Base-by-base conservation (phyloP, 129 eudicot species). In the Heracleum sosnowskyi region DNA sequence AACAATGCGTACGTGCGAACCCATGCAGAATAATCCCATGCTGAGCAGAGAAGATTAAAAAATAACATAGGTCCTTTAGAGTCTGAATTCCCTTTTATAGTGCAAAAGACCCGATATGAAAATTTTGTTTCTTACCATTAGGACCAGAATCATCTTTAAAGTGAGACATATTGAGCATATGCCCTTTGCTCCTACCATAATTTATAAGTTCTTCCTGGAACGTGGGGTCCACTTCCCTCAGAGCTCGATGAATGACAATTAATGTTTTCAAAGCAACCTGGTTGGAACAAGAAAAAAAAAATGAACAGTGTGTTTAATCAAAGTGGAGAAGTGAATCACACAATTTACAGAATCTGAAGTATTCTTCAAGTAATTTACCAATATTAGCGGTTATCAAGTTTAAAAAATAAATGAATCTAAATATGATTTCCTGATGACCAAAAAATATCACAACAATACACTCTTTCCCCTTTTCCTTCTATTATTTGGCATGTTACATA, bases 1-100 rank as follows among this genome's bases (percentile, higher is more conserved):
- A 81, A 93, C 71, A 87, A 78, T 31, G 98, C 98, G 69, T 93
- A 93, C 29, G 87, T 76, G 77, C 96, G 96, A 69, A 93, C 92
- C 96, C 98, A 93, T 68, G 90, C 90, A 70, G 98, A 93, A 84
- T 87, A 93, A 86, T 93, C 98, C 93, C 98, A 93, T 64, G 98
- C 98, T 93, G 86, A 46, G 49, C 45, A 84, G 68, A 63, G 82
- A 44, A 53, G 77, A 66, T 66, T 16, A 71, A 55, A n/a, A 77
- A 6, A 49, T 62, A 18, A 60, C 18, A 64, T 6, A 69, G 6
- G 47, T 47, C 49, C 34, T 51, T 51, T 39, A n/a, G 24, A 26
- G 11, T 75, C 71, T 73, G 22, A 40, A 77, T 49, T 35, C 51
- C 17, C 40, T 63, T 44, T 34, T 18, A 24, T 37, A 46, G 47